A percentile compares a stretch with the other conserved stretches of the same genome.
These are phyloP conservation scores for Fusarium mundagurra DNA, from an alignment of 2,329 filamentous ascomycete species.

Conservation along the genomic window DNA sequence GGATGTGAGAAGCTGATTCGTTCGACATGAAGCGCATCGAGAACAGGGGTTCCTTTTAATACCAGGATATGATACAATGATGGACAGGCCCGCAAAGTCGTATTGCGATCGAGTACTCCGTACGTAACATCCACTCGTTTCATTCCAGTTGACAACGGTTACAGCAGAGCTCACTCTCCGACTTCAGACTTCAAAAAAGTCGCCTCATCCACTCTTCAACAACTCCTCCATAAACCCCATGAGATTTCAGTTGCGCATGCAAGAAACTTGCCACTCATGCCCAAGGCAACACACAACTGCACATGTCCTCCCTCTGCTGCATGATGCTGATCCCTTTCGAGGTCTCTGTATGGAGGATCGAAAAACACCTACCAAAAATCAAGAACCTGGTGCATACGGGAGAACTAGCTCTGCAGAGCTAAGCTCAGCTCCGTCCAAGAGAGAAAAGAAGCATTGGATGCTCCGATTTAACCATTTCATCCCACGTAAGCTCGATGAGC, in stretches of 20 bases:
- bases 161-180: neutral
- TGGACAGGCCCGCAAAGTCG: conserved; percentile 3
- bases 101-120: conserved; percentile 12
- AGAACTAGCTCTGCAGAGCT: conserved; percentile 7
- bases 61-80: conserved; percentile 8
- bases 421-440: conserved; percentile 5
- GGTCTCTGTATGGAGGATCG: conserved; percentile 3
- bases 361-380: conserved; percentile 18
- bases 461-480: conserved; percentile 3
- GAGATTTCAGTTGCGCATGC: conserved; percentile 13
- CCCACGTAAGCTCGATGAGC: conserved; percentile 24
- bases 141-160: neutral
- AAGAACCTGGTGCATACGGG: neutral
- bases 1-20: conserved; percentile 25
- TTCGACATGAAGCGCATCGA: conserved; percentile 18
- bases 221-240: conserved; percentile 21
- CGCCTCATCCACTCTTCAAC: conserved; percentile 1
- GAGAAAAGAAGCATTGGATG: neutral
- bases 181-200: conserved; percentile 1
- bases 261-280: conserved; percentile 21
- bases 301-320: conserved; percentile 6
- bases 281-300: conserved; percentile 10
- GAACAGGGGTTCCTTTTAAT: conserved; percentile 8
- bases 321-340: conserved; percentile 14
- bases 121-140: conserved; percentile 12